Base-by-base conservation (phyloP, 805 yeast species). In the Teunomyces funiuensis region DNA sequence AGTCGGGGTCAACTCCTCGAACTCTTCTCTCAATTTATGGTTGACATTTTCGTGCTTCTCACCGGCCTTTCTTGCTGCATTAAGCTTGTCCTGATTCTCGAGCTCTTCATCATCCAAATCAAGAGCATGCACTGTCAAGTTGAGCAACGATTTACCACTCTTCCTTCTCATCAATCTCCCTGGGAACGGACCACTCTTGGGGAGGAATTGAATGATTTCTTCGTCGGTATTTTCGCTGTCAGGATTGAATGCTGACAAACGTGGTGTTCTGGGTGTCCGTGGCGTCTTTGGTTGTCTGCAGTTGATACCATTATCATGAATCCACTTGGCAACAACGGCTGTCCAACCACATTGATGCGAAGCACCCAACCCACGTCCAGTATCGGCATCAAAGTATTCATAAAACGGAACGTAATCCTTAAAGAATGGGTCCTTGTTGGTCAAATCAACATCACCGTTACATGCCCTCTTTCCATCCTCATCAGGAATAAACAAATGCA, bases 271-370 rank as follows among this genome's bases (percentile, higher is more conserved):
- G 30, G 60, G 69, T 25, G 71, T 58, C 46, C 61, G 54, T 19
- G 72, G 73, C 11, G 73, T 61, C 51, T 63, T 57, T n/a, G 82
- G 79, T 16, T 74, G 57, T 47, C 82, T 65, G 57, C 83, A 80
- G 0, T 88, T 76, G 34, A 80, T 75, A 45, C 96, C 96, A 33
- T 86, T 85, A 65, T 90, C 91, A 58, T 86, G 93, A 56, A 90
- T 87, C 79, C 89, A 80, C 65, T 91, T 85, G 31, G 96, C 95
- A 39, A 88, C 93, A 34, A 90, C 73, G 0, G 95, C 90, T 1
- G 97, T 89, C 97, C 97, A 89, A 9, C 97, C 97, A 72, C 89
- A 84, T 67, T 89, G 97, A 69, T 90, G 96, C 39, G 89, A 82
- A 1, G 96, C 88, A 25, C 97, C 97, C 43, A 89, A 66, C 5